Evolutionary conservation across 1,284 basidiomycete genomes (phyloP), one percentile per base, ranked within the genome.

Genomic region (Fistulina hepatica): DNA sequence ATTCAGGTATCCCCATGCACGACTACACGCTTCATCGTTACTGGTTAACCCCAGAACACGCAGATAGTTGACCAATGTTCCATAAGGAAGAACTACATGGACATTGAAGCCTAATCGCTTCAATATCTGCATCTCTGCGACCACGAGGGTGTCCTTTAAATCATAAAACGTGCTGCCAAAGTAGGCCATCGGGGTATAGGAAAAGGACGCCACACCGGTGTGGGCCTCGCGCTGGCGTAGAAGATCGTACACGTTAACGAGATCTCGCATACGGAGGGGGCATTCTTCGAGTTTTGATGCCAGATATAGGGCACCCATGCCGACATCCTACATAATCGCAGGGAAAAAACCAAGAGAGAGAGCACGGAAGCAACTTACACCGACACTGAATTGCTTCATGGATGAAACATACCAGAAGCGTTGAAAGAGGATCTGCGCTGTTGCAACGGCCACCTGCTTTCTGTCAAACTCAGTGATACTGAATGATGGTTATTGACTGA

Each of bases 241-340:
- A 37, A 88, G 75, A 60, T 97, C 86, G 59, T 88, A 97, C 32
- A 89, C 79, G 56, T 97, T 97, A 61, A 97, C 81, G 44, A 98
- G 73, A 55, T 97, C 91, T 20, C 94, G 77, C 58, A 97, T 84
- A 10, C 91, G 73, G 6, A 94, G 57, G 0, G 90, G 84, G 44
- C 86, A 90, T 63, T 99, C 94, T 61, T 95, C 89, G 10, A 98
- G 72, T 57, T 99, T 99, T 2, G 92, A 92, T 0, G 92, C 86
- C 34, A 99, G 76, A 55, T 93, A 95, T 11, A 99, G 71, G 0
- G 88, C 78, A 9, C 92, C 92, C 74, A 95, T 90, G 10, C 82
- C 83, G 36, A 95, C 74, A 54, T 97, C 91, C 90, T 94, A 50
- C 12, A 25, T 7, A 27, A 19, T 19, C 9, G 30, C 34, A 22